Evolutionary conservation across 1,139 yeast species (phyloP), one percentile per base, ranked within the genome.

Genomic region (Blastobotrys apis): DNA sequence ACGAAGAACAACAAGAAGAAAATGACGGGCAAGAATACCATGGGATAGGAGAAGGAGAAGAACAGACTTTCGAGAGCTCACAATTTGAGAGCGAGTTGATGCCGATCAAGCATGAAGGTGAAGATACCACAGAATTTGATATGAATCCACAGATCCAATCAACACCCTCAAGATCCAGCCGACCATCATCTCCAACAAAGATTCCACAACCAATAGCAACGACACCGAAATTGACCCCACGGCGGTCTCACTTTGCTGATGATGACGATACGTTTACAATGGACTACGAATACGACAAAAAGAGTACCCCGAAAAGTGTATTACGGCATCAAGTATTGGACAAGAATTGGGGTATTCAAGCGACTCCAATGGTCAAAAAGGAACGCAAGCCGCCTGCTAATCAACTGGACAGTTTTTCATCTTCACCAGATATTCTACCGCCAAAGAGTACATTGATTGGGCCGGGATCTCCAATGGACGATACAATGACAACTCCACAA

Each of bases 311-410:
- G 21, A 32, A 17, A 22, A 33, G 40, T 15, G 31, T 45, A 3
- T 20, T 66, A n/a, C 48, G 65, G 5, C 70, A 66, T 43, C 63
- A 64, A 22, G 67, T 65, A 4, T 54, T 65, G 31, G 64, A 65
- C 48, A 54, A 57, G 39, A 62, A 59, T 41, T 66, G 68, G 69
- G 55, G 61, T 9, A 47, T 65, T 23, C 66, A 63, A 39, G 66
- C 58, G 8, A 65, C 69, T 8, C 69, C 69, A 9, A 44, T 34
- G 22, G 40, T 16, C 41, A 15, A 34, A 13, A 17, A 16, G 19
- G 32, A 32, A 33, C 10, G 9, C 26, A 15, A 36, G 25, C n/a
- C n/a, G n/a, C n/a, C n/a, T n/a, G 20, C 32, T 13, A 13, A 20
- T 32, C 15, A 32, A 30, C 30, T 23, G 21, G 43, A 47, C 26